Evolutionary conservation across 345 rosid genomes (phyloP), one percentile per base, ranked within the genome.

Genomic region (Brassica juncea): DNA sequence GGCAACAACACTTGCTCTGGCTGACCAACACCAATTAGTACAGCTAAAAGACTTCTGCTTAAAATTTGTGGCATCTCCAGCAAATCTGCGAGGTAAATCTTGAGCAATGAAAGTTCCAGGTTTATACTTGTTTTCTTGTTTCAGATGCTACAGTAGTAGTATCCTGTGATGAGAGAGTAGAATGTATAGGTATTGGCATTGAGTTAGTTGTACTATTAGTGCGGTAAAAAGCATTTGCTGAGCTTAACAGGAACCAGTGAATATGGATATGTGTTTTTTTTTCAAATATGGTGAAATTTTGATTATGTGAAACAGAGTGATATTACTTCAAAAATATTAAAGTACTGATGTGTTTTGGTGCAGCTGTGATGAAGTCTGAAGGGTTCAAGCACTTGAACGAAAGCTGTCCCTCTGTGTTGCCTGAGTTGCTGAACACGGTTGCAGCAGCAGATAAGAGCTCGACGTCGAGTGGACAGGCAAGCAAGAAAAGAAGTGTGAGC

Each of bases 341-440:
- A 23, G 71, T 34, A 8, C 71, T 71, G 12, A 70, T 78, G 37
- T 52, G 30, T 63, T 64, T 68, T 75, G 65, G 59, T 84, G 86
- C 88, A 95, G 99, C 76, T 44, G 97, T 93, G 70, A 96, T 93
- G 99, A 93, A 88, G 81, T 91, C 98, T 3, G 97, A 93, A 80
- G 99, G 98, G 44, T 96, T 87, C 84, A 87, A 77, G 76, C 94
- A 93, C 81, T 79, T 96, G 87, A 93, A 93, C 79, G 90, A 90
- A 77, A 86, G 89, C 83, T 96, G 97, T 74, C 99, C 99, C 5
- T 75, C 97, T 0, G 76, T 96, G 85, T 71, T 96, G 73, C 87
- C 95, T 0, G 99, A 96, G 84, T 83, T 93, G 80, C 87, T 95
- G 70, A 91, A 86, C 85, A 81, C 90, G 9, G 80, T 88, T 75